A percentile compares a stretch with the other conserved stretches of the same genome.
These are phyloP conservation scores for Beauveria sp. DNA, from an alignment of 2,329 filamentous ascomycete genomes.

Conservation along the genomic window DNA sequence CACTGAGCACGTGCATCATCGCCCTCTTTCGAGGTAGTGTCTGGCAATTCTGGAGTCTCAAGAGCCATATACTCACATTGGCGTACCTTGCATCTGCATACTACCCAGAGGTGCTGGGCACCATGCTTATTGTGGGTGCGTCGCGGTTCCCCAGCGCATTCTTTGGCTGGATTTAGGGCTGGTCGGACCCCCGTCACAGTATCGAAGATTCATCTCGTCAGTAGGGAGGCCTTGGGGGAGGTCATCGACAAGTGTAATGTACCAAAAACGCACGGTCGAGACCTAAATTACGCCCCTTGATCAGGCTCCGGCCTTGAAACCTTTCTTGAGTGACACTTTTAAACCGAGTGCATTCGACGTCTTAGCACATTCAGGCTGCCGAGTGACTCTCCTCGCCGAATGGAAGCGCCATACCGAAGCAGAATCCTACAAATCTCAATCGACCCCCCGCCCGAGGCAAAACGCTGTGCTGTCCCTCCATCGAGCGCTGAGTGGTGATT, in stretches of 20 bases:
- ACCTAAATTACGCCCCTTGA: slow-evolving; percentile 36
- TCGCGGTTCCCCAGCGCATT: slow-evolving; percentile 87
- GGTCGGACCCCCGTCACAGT: slow-evolving; percentile 88
- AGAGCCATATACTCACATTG: slow-evolving; percentile 87
- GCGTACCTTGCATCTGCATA: slow-evolving; percentile 82
- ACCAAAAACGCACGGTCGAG: slow-evolving; percentile 68
- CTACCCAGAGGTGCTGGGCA: slow-evolving; percentile 81
- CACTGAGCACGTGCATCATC: slow-evolving; percentile 88
- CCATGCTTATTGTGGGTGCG: slow-evolving; percentile 69
- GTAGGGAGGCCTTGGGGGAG: slow-evolving; percentile 61
- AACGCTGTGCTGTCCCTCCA: too few species aligned
- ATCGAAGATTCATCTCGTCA: slow-evolving; percentile 91
- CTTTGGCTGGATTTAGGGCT: slow-evolving; percentile 90
- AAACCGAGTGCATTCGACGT: too few species aligned
- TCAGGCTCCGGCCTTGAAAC: too few species aligned
- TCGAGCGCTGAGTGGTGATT: too few species aligned
- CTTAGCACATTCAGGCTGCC: too few species aligned
- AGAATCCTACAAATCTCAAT: too few species aligned
- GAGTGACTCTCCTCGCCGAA: too few species aligned
- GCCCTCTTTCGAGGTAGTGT: slow-evolving; percentile 84
- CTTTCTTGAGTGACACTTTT: too few species aligned
- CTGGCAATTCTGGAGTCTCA: slow-evolving; percentile 93
- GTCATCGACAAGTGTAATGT: slow-evolving; percentile 60
- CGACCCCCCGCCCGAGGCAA: too few species aligned
- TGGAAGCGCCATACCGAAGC: too few species aligned